phyloP scores from a whole-genome alignment of 768 basidiomycete genomes.

The Suillus subaureus region DNA sequence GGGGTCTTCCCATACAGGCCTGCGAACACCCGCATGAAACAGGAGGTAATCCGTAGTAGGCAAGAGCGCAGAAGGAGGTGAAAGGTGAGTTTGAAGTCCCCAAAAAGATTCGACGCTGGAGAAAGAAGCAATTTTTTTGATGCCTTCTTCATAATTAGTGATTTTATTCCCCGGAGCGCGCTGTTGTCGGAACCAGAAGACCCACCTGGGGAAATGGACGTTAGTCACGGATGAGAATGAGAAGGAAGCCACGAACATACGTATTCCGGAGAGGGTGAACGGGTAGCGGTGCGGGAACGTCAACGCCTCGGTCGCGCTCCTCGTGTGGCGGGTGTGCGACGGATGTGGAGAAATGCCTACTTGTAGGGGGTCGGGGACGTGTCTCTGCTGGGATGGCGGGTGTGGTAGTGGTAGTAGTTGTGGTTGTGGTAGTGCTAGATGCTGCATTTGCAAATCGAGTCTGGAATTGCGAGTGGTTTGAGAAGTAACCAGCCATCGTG shows the following conservation, averaged over 20 bases:
- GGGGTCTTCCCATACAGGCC: slow-evolving; percentile 97
- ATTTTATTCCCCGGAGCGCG: slow-evolving; percentile 89
- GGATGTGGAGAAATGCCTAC: slow-evolving; percentile 76
- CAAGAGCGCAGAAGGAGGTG: slow-evolving; percentile 78
- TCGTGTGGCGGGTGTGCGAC: slow-evolving; percentile 38
- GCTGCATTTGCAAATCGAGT: slow-evolving; percentile 41
- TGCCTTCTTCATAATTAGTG: slow-evolving; percentile 91
- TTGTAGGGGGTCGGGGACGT: slow-evolving; percentile 56
- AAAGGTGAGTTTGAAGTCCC: slow-evolving; percentile 90
- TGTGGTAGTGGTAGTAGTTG: slow-evolving; percentile 18
- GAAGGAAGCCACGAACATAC: slow-evolving; percentile 66
- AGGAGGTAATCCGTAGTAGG: slow-evolving; percentile 95
- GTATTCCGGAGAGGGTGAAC: slow-evolving; percentile 84
- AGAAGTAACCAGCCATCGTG: slow-evolving; percentile 75
- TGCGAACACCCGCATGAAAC: slow-evolving; percentile 82
- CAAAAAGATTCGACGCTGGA: slow-evolving; percentile 97
- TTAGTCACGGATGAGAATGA: slow-evolving; percentile 15
- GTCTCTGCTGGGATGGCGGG: slow-evolving; percentile 8
- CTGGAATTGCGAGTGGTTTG: slow-evolving; percentile 71
- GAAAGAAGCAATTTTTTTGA: slow-evolving; percentile 89
- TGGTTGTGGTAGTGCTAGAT: background rate
- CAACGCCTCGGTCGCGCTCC: slow-evolving; percentile 29
- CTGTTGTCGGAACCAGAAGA: slow-evolving; percentile 92
- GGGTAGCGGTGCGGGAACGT: slow-evolving; percentile 30
- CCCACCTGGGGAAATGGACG: slow-evolving; percentile 58